Percentiles rank a stretch among this genome's conserved stretches.
Conservation (phyloP, 306 rosid genomes). For the Cucumis sativus region Cucumber_9930_V3 NC_026655.2:7699501-7700000, state of each 20-base stretch:
- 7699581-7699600: neutral
- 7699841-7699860: neutral
- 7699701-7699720: constrained; percentile 28
- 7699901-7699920: neutral
- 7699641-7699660: neutral
- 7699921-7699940: neutral
- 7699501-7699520: no score
- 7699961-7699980: neutral
- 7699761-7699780: neutral
- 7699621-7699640: neutral
- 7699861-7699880: neutral
- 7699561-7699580: neutral
- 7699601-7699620: neutral
- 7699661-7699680: neutral
- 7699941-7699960: neutral
- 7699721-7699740: constrained; percentile 5
- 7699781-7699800: constrained; percentile 1
- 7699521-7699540: neutral
- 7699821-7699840: neutral
- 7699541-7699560: neutral
- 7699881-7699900: neutral
- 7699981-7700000: neutral
- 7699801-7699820: neutral
- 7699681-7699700: constrained; percentile 19
- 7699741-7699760: neutral